phyloP scores from a whole-genome alignment of 371 early-diverging fungal species.

The Gilbertella persicaria region DNA sequence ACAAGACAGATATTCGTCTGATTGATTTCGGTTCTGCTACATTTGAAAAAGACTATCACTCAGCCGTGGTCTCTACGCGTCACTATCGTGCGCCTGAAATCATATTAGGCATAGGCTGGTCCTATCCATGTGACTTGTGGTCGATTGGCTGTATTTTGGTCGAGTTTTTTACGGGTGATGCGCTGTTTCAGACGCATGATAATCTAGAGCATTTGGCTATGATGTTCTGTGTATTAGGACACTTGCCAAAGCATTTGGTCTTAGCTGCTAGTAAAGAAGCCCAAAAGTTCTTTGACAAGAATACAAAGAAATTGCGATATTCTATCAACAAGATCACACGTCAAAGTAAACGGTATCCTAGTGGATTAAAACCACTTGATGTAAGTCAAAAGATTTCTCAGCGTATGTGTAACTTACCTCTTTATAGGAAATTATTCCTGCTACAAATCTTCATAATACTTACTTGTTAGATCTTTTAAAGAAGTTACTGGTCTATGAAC shows the following conservation, averaged over 20 bases:
- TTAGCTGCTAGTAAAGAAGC: constrained; percentile 39
- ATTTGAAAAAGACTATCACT: constrained; percentile 91
- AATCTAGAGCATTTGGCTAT: constrained; percentile 75
- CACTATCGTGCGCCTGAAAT: constrained; percentile 98
- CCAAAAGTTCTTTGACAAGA: constrained; percentile 57
- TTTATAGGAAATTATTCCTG: constrained; percentile 34
- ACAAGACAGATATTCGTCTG: constrained; percentile 73
- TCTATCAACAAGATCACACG: constrained; percentile 60
- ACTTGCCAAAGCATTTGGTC: constrained; percentile 11
- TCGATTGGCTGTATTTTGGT: constrained; percentile 95
- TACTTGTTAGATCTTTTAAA: constrained; percentile 68
- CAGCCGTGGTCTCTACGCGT: constrained; percentile 85
- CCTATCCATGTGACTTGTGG: constrained; percentile 96
- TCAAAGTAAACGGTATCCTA: constrained; percentile 67
- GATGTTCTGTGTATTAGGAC: constrained; percentile 68
- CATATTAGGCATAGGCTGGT: constrained; percentile 89
- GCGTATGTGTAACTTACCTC: background rate
- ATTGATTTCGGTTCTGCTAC: constrained; percentile 97
- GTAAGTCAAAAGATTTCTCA: constrained; percentile 28
- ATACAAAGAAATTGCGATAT: constrained; percentile 56
- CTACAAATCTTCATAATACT: constrained; percentile 22
- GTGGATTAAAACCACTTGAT: constrained; percentile 55
- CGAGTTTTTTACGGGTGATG: constrained; percentile 92
- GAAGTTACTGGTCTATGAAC: constrained; percentile 86
- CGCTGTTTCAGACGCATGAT: constrained; percentile 91